Base-by-base conservation (phyloP, 2,329 filamentous ascomycete species). In the Apiospora aurea region DNA sequence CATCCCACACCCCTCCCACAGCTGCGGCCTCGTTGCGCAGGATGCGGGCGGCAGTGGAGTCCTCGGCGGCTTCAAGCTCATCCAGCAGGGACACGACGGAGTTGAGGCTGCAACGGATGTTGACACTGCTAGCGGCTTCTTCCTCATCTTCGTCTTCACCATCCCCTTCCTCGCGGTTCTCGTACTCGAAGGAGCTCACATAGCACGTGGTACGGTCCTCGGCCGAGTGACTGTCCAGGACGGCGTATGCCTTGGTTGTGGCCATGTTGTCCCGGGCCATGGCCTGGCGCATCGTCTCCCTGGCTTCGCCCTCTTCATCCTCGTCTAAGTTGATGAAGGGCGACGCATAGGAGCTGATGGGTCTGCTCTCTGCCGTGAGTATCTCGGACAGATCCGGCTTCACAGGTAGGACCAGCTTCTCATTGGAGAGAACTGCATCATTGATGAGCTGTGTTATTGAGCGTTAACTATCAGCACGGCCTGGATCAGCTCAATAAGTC, bases 221-320 rank as follows among this genome's bases (percentile, higher is more conserved):
- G 10, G 57, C 57, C 34, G 57, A 64, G 34, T 64, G 57, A 18
- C 57, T 41, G 34, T 64, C 57, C 29, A 64, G 34, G 57, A 64
- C 34, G 3, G 57, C 57, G 34, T 64, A 64, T 34, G 57, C 57
- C 57, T 64, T 64, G 57, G 57, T 41, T 7, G 26, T 10, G 14
- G 57, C 57, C 57, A n/a, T 64, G 29, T 41, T 64, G 29, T 41
- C 21, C 21, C 34, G 57, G 34, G 11, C 57, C 57, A 64, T 41
- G 34, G 57, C 34, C 57, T 64, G 29, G 21, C 34, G 57, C 34
- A 64, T 64, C 18, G 29, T 64, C 34, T 64, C 57, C 10, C 8
- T 64, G 10, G 57, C 18, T n/a, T 64, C 34, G 34, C 8, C 1
- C 57, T 64, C 57, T 11, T 3, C 34, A 14, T 64, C 57, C 34